Percentiles rank a stretch among this genome's conserved stretches.
Conservation (phyloP, 352 stramenopile genomes). For the Pythium periplocum region DNA sequence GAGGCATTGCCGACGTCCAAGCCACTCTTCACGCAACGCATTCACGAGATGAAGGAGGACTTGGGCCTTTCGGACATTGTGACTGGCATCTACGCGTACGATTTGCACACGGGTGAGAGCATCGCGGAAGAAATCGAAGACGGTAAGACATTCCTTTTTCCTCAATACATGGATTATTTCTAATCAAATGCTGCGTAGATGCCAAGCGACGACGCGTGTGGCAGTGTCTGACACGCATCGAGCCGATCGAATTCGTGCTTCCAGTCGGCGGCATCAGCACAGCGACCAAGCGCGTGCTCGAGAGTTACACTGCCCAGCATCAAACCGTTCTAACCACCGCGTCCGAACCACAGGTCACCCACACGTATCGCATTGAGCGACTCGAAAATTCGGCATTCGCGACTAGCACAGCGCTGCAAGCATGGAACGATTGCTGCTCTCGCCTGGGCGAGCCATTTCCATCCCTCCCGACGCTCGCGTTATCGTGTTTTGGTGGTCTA, state of each 20-base stretch:
- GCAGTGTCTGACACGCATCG: conserved; percentile 19
- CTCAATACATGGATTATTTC: not conserved
- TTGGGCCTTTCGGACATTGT: conserved; percentile 15
- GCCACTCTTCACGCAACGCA: conserved; percentile 25
- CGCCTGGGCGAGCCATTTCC: not conserved
- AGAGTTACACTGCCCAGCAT: conserved; percentile 17
- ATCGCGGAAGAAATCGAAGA: conserved; percentile 45
- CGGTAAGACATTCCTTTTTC: conserved; percentile 12
- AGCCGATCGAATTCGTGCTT: conserved; percentile 41
- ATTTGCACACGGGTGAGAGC: conserved; percentile 37
- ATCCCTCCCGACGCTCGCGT: conserved; percentile 18
- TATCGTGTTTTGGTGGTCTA: conserved; percentile 28
- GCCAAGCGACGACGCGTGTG: conserved; percentile 21
- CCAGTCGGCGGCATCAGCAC: conserved; percentile 27
- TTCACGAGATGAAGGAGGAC: conserved; percentile 23
- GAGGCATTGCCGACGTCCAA: conserved; percentile 31
- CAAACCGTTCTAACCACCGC: not conserved
- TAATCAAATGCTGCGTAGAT: conserved; percentile 14
- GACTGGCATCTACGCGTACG: conserved; percentile 31
- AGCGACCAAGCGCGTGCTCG: conserved; percentile 34
- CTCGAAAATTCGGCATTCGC: conserved; percentile 19
- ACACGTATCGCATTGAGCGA: conserved; percentile 16
- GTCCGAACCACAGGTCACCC: no score
- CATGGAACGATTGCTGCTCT: no score
- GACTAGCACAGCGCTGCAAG: conserved; percentile 5